Evolutionary conservation across 208 protist species (phyloP).

Genomic region (Wallacemonas sp.): DNA sequence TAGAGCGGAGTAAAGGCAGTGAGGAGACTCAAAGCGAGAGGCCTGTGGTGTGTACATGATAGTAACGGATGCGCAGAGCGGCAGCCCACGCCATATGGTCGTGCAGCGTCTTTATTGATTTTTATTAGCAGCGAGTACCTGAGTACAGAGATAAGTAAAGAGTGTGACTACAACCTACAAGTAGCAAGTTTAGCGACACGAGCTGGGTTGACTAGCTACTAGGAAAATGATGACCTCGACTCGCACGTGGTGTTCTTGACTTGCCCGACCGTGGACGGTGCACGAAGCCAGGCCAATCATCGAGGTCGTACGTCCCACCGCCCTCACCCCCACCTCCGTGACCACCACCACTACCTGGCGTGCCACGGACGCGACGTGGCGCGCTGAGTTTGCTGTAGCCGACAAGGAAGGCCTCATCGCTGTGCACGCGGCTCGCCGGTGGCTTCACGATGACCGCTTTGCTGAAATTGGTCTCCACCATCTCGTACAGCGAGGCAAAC

Average conservation of each 20-base stretch:
- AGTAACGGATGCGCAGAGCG: no score
- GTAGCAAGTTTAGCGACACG: background rate
- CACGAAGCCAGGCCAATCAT: conserved; percentile 69
- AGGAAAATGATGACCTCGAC: background rate
- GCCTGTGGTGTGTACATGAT: no score
- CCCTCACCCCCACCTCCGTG: conserved; percentile 7
- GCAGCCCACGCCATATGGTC: no score
- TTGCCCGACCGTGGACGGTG: no score
- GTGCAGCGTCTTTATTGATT: background rate
- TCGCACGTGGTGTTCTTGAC: conserved; percentile 4
- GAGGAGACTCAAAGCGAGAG: no score
- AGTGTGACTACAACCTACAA: no score
- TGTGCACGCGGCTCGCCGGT: conserved; percentile 54
- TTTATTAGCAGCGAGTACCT: background rate
- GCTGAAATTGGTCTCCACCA: conserved; percentile 37
- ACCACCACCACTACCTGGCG: no score
- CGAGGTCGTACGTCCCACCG: conserved; percentile 39
- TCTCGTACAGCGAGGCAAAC: conserved; percentile 43
- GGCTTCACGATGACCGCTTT: conserved; percentile 59
- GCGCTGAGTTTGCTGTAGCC: conserved; percentile 26
- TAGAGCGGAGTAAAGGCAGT: no score
- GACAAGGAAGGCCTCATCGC: conserved; percentile 78
- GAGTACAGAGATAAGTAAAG: background rate
- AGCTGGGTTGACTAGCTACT: background rate
- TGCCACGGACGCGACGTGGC: conserved; percentile 11